Evolutionary conservation across 305 asterid genomes (phyloP).

Genomic region (Fraxinus angustifolia): DNA sequence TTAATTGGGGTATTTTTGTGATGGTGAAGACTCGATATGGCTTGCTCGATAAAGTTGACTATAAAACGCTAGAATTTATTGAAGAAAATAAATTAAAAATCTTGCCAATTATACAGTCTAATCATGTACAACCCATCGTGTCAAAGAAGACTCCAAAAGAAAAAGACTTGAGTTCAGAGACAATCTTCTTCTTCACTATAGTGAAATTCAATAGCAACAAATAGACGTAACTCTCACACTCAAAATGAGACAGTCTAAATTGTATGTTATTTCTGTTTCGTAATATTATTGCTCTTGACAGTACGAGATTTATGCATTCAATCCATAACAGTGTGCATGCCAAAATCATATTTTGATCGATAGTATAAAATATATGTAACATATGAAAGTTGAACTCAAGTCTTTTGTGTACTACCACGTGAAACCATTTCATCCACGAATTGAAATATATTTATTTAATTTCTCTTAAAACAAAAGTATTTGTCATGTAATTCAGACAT

Average conservation of each 20-base stretch:
- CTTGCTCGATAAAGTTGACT: neutral
- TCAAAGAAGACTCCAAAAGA: neutral
- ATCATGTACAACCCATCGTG: neutral
- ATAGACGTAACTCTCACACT: neutral
- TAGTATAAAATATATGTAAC: neutral
- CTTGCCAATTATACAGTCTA: neutral
- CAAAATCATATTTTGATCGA: neutral
- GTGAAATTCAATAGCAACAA: neutral
- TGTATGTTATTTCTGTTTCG: no score
- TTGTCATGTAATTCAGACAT: neutral
- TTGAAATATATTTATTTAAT: neutral
- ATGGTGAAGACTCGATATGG: constrained; percentile 24
- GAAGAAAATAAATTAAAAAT: neutral
- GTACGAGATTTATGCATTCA: neutral
- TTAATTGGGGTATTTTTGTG: constrained; percentile 27
- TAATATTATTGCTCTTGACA: neutral
- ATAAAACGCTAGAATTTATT: neutral
- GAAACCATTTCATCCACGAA: neutral
- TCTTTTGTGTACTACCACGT: neutral
- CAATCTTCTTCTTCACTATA: neutral
- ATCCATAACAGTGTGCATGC: neutral
- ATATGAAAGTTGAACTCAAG: neutral
- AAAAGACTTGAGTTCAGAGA: neutral
- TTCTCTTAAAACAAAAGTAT: neutral
- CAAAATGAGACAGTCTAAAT: no score